Percentiles rank a stretch among this genome's conserved stretches.
Evolutionary conservation across 371 early-diverging fungal species (phyloP).

Genomic region (Mucor velutinosus): DNA sequence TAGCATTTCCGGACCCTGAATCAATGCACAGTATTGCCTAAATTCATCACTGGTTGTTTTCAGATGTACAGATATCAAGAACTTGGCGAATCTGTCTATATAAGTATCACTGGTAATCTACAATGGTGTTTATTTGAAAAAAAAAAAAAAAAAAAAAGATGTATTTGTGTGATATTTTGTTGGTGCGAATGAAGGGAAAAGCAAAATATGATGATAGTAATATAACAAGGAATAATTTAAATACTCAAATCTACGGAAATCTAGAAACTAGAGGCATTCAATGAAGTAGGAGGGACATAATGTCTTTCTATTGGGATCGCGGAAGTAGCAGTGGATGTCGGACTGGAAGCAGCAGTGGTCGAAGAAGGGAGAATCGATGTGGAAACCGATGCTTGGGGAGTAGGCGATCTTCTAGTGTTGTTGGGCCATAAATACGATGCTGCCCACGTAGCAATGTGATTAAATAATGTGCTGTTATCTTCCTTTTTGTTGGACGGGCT

Average conservation of each 20-base stretch:
- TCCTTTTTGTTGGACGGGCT: neutral
- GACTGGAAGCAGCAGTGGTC: neutral
- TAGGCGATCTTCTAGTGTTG: neutral
- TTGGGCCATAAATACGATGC: slow-evolving; percentile 23
- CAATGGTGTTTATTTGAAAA: no score
- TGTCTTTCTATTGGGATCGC: slow-evolving; percentile 15
- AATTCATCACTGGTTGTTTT: no score
- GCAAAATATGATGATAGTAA: no score
- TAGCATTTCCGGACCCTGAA: no score
- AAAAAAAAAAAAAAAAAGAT: no score
- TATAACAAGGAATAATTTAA: neutral
- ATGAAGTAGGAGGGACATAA: slow-evolving; percentile 12
- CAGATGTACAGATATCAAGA: no score
- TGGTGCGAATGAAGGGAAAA: no score
- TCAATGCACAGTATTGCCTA: no score
- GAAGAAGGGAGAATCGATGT: slow-evolving; percentile 5
- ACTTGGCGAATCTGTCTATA: no score
- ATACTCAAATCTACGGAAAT: neutral
- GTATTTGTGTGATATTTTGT: no score
- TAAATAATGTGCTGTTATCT: slow-evolving; percentile 6
- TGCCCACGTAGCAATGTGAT: slow-evolving; percentile 25
- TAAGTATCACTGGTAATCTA: no score
- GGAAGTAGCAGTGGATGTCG: neutral
- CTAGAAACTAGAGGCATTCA: slow-evolving; percentile 19
- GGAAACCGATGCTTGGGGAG: neutral